Evolutionary conservation across 257 asterid species (phyloP), one percentile per base, ranked within the genome.

Genomic region (Nicotiana obtusifolia): DNA sequence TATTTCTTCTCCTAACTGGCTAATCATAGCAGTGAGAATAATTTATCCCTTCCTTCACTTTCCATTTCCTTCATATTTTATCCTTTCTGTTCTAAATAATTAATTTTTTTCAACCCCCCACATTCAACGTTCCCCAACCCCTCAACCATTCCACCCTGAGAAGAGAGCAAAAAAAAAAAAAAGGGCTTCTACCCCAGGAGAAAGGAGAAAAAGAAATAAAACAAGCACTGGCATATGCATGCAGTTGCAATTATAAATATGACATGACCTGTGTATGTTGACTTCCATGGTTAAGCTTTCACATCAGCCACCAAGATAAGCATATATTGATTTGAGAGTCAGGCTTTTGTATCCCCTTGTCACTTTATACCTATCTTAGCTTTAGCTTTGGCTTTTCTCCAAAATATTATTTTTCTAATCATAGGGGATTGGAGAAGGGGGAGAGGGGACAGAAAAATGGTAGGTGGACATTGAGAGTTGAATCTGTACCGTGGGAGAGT

Each of bases 241-340:
- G 41, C 61, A 71, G 4, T 7, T 73, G 5, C 57, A 7, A 9
- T 22, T 44, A 5, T 22, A 57, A 1, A 13, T 59, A 0, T 47
- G 61, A 73, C 61, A 73, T 73, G 79, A 24, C 61, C 79, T 73
- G 24, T 47, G 24, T 47, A 7, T 73, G 62, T 73, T 73, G 79
- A 73, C 79, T 73, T 49, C 41, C 62, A 47, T 49, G 22, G 59
- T 0, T 7, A 47, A 73, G 22, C 79, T 73, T 24, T 73, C 79
- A 73, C 79, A 73, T 73, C 79, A 73, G 20, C 79, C 62, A 73
- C 79, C 79, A 73, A 22, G 79, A 49, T 24, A 73, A 4, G 24
- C 61, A 73, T 73, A 47, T 73, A 15, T 1, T 15, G n/a, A n/a
- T n/a, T n/a, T n/a, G 41, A 14, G 22, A 24, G n/a, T 49, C 10